Conservation (phyloP, 371 early-diverging fungal species). For the Mortierella sp. region DNA sequence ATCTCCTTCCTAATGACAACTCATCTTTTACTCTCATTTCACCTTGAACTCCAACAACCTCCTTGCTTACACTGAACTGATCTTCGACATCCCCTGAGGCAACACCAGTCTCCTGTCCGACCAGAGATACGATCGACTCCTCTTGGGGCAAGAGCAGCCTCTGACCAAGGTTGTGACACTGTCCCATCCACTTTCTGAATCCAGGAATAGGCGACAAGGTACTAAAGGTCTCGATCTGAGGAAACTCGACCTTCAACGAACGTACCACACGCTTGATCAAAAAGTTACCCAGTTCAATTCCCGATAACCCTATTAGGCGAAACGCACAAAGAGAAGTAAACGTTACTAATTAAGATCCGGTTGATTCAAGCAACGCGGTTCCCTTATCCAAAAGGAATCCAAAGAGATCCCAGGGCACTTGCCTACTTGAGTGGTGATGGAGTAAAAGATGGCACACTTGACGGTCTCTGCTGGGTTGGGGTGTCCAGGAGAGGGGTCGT, state of each 20-base stretch:
- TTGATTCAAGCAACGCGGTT: not conserved
- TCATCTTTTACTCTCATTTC: not conserved
- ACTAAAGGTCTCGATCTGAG: conserved; percentile 80
- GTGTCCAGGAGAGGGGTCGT: conserved; percentile 63
- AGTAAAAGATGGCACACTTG: conserved; percentile 87
- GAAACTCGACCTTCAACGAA: conserved; percentile 74
- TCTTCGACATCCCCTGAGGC: conserved; percentile 16
- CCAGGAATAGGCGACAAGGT: conserved; percentile 92
- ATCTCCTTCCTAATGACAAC: not conserved
- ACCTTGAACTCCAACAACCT: not conserved
- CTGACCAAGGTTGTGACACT: conserved; percentile 44
- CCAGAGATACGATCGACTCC: conserved; percentile 14
- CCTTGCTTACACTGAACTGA: conserved; percentile 42
- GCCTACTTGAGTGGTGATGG: conserved; percentile 88
- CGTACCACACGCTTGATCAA: conserved; percentile 89
- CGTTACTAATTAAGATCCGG: not conserved
- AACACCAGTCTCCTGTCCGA: not conserved
- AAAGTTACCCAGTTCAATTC: conserved; percentile 89
- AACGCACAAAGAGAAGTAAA: not conserved
- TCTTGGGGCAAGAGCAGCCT: conserved; percentile 41
- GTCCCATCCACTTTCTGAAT: conserved; percentile 82
- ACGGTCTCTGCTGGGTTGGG: conserved; percentile 54
- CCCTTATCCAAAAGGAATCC: not conserved
- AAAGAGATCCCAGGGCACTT: conserved; percentile 5
- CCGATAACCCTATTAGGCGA: conserved; percentile 69